These are phyloP conservation scores for Phialemonium atrogriseum DNA, from an alignment of 2,329 filamentous ascomycete species.

Conservation along the genomic window DNA sequence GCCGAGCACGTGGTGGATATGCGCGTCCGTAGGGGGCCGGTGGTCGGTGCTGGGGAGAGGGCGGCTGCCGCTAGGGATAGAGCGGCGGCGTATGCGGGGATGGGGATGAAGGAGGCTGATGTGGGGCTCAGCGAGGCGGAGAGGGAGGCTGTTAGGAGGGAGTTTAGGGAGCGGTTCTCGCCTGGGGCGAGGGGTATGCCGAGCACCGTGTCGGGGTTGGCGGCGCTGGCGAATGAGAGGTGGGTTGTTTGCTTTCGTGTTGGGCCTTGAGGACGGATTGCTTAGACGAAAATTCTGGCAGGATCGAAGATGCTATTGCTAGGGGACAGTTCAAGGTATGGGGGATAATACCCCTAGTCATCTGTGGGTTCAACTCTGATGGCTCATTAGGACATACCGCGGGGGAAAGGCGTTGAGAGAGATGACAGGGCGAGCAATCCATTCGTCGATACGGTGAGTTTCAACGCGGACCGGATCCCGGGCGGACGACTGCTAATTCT, in stretches of 20 bases:
- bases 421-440: slow-evolving; percentile 78
- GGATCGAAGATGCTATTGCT: slow-evolving; percentile 87
- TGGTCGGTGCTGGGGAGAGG: slow-evolving; percentile 34
- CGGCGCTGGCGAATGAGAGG: slow-evolving; percentile 74
- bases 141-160: slow-evolving; percentile 58
- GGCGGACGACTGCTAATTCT: neutral
- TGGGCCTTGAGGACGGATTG: neutral
- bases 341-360: no score
- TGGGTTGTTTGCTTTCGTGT: neutral
- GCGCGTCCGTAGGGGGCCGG: slow-evolving; percentile 33
- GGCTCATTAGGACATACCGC: slow-evolving; percentile 55
- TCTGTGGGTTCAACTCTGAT: no score
- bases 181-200: slow-evolving; percentile 67
- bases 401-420: slow-evolving; percentile 72
- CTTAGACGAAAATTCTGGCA: neutral
- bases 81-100: slow-evolving; percentile 40
- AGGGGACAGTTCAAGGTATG: slow-evolving; percentile 69
- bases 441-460: slow-evolving; percentile 67
- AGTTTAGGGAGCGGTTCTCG: slow-evolving; percentile 74
- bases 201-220: slow-evolving; percentile 67
- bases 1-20: slow-evolving; percentile 38
- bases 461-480: neutral
- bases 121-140: slow-evolving; percentile 60
- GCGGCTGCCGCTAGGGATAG: slow-evolving; percentile 48
- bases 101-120: slow-evolving; percentile 40